phyloP scores from a whole-genome alignment of 2,329 filamentous ascomycete genomes.

The Reticulascus tulasneorum region DNA sequence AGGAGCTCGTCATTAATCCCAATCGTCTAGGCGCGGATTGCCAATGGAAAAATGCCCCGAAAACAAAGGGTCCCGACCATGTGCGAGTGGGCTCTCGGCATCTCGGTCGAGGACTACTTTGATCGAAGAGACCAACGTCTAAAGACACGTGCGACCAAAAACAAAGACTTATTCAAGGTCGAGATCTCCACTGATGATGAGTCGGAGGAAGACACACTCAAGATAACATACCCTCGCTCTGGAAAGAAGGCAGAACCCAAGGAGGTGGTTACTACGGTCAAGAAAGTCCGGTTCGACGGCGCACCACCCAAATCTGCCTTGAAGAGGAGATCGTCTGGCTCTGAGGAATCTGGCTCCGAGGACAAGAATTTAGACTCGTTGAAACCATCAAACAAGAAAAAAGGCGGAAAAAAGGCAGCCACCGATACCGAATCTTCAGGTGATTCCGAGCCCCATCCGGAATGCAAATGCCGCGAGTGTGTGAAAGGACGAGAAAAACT shows the following conservation, averaged over 20 bases:
- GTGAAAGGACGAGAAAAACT: slow-evolving; percentile 3
- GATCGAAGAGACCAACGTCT: slow-evolving; percentile 12
- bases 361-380: slow-evolving; percentile 5
- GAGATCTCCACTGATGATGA: slow-evolving; percentile 49
- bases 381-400: slow-evolving; percentile 6
- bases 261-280: slow-evolving; percentile 18
- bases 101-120: slow-evolving; percentile 24
- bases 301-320: slow-evolving; percentile 30
- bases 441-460: not conserved
- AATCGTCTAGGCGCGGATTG: too few species aligned
- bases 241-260: slow-evolving; percentile 10
- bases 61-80: slow-evolving; percentile 16
- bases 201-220: slow-evolving; percentile 43
- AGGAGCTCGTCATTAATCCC: too few species aligned
- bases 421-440: slow-evolving; percentile 5
- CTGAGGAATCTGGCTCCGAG: slow-evolving; percentile 18
- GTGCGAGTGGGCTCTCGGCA: slow-evolving; percentile 38
- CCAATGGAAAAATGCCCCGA: too few species aligned
- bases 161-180: too few species aligned
- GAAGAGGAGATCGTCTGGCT: slow-evolving; percentile 24
- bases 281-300: slow-evolving; percentile 41
- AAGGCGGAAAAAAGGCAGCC: too few species aligned
- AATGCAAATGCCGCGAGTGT: slow-evolving; percentile 5
- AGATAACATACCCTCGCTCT: slow-evolving; percentile 44
- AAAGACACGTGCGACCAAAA: too few species aligned